Percentiles rank a stretch among this genome's conserved stretches.
phyloP scores from a whole-genome alignment of 805 yeast species.

The Torulaspora maleeae region DNA sequence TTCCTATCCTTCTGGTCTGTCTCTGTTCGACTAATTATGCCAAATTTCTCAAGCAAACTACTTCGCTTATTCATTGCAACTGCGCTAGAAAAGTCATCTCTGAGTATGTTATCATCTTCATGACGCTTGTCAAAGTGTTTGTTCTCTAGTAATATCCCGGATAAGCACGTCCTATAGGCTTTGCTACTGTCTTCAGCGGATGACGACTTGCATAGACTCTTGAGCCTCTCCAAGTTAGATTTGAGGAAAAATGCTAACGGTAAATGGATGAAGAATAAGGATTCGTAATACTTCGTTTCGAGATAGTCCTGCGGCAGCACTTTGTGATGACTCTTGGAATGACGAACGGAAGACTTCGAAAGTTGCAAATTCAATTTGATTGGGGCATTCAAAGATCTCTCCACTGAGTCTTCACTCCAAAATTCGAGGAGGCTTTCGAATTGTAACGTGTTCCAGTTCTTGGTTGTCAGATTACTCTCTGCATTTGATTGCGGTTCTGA shows the following conservation, averaged over 20 bases:
- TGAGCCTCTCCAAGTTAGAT: constrained; percentile 46
- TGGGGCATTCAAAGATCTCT: neutral
- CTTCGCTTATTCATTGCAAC: constrained; percentile 25
- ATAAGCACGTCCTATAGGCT: constrained; percentile 27
- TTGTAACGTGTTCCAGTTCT: constrained; percentile 10
- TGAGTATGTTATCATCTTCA: constrained; percentile 14
- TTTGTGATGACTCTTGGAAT: neutral
- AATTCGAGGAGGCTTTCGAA: constrained; percentile 12
- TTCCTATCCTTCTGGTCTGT: constrained; percentile 28
- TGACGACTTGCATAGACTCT: constrained; percentile 38
- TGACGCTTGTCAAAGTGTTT: constrained; percentile 44
- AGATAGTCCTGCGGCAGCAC: constrained; percentile 26
- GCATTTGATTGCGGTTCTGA: neutral
- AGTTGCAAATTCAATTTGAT: constrained; percentile 10
- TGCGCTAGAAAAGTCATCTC: constrained; percentile 23
- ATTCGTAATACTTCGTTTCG: constrained; percentile 35
- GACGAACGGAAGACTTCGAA: constrained; percentile 3
- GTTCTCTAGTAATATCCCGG: constrained; percentile 34
- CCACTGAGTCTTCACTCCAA: constrained; percentile 13
- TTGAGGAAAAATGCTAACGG: constrained; percentile 43
- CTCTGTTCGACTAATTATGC: constrained; percentile 5
- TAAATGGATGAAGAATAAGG: constrained; percentile 34
- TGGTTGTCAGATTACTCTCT: neutral
- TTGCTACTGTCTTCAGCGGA: constrained; percentile 15
- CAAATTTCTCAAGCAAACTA: constrained; percentile 13